phyloP scores from a whole-genome alignment of 805 yeast species.

The Ogataea glucozyma region DNA sequence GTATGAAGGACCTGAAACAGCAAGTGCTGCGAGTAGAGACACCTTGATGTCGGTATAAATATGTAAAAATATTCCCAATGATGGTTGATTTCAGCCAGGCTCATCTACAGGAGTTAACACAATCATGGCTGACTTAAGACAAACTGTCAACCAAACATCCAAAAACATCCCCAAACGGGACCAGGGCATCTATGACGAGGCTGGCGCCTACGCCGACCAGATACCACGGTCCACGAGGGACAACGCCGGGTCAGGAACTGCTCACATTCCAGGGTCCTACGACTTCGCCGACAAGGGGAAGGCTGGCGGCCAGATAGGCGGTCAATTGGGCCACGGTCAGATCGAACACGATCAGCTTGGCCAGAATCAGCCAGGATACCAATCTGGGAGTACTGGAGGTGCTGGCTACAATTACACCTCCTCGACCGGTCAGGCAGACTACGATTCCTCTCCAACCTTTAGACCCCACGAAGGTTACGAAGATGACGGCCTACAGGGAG shows the following conservation, averaged over 20 bases:
- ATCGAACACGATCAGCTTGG: no score
- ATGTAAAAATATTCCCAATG: neutral
- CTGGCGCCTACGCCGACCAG: conserved; percentile 5
- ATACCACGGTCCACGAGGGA: conserved; percentile 1
- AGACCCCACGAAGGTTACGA: conserved; percentile 7
- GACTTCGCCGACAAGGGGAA: no score
- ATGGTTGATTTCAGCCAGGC: no score
- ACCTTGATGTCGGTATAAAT: neutral
- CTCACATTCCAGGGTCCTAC: conserved; percentile 16
- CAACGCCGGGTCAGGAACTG: neutral
- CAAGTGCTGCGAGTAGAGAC: neutral
- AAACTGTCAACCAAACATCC: neutral
- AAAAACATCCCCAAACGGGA: conserved; percentile 3
- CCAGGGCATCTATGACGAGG: conserved; percentile 1
- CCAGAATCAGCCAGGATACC: neutral
- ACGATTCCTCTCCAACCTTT: conserved; percentile 21
- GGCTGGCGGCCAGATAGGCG: no score
- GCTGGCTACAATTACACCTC: conserved; percentile 13
- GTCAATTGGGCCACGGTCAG: no score
- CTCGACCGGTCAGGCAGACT: neutral
- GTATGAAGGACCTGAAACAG: conserved; percentile 2
- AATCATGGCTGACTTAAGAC: conserved; percentile 5
- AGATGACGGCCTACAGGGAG: conserved; percentile 2
- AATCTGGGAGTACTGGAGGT: neutral
- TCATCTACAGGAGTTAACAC: no score